Evolutionary conservation across 345 rosid genomes (phyloP), one percentile per base, ranked within the genome.

Genomic region (Durio zibethinus): DNA sequence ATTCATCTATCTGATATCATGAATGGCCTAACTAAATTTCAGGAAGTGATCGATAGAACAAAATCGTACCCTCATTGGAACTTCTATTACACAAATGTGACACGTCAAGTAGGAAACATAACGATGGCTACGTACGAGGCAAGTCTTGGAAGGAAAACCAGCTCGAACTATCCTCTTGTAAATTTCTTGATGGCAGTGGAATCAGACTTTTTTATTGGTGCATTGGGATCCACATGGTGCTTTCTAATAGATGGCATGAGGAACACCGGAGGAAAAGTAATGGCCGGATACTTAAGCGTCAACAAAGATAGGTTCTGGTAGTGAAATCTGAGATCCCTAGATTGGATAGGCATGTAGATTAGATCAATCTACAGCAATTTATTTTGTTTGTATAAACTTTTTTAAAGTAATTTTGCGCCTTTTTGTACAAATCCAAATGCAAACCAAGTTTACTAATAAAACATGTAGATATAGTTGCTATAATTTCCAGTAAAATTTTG

Each of bases 281-380:
- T 93, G 97, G 88, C 95, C 0, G 99, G 98, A 75, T 96, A 93
- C 81, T 80, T 96, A 71, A 93, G 97, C 68, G 99, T 96, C 48
- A 96, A 96, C 78, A 93, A 89, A 83, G 99, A 96, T 65, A 67
- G 98, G 31, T 96, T 96, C 86, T 96, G 99, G 99, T 96, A 92
- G 82, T 59, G 31, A 61, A 35, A 36, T 42, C 43, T 61, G 23
- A 8, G 20, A 45, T 12, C 43, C 52, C 15, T 35, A 59, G 38
- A 12, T 35, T 9, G 20, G 23, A 1, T 76, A 75, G 72, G 71
- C 40, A 47, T 65, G 64, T 52, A 54, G 35, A 54, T 9, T 23
- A 53, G n/a, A 61, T 42, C 57, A 21, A 50, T 8, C 36, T 52
- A 21, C 25, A 5, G 50, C 23, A 21, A 23, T 65, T 50, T 12